These are phyloP conservation scores for Leccinum angustisporum DNA, from an alignment of 1,284 basidiomycete species.

Conservation along the genomic window DNA sequence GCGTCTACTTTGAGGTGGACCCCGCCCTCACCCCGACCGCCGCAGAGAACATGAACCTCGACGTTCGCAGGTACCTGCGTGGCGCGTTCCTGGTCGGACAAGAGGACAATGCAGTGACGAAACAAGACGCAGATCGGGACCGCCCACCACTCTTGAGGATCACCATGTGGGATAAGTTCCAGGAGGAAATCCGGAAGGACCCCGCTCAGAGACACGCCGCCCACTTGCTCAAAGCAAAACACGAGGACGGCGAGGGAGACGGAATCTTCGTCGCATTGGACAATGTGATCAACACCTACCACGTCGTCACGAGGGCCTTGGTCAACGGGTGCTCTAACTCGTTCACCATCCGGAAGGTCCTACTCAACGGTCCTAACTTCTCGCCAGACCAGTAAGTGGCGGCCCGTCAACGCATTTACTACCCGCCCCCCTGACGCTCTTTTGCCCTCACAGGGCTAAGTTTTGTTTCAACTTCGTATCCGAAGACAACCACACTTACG, in stretches of 20 bases:
- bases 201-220: neutral
- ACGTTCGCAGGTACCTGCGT: neutral
- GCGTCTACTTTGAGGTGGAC: neutral
- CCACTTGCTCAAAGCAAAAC: conserved; percentile 1
- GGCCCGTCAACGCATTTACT: neutral
- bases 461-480: neutral
- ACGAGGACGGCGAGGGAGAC: neutral
- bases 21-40: neutral
- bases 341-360: conserved; percentile 6
- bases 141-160: neutral
- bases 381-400: conserved; percentile 5
- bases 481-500: neutral
- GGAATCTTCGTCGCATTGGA: conserved; percentile 5
- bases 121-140: neutral
- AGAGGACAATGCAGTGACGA: neutral
- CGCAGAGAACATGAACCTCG: neutral
- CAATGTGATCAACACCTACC: neutral
- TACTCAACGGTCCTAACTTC: conserved; percentile 4
- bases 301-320: neutral
- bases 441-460: neutral
- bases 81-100: neutral
- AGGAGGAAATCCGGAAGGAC: neutral
- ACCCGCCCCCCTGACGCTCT: neutral
- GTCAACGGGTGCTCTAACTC: neutral
- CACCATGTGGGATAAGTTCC: neutral